Evolutionary conservation across 2,329 filamentous ascomycete genomes (phyloP).

Genomic region (Aschersonia sp.): DNA sequence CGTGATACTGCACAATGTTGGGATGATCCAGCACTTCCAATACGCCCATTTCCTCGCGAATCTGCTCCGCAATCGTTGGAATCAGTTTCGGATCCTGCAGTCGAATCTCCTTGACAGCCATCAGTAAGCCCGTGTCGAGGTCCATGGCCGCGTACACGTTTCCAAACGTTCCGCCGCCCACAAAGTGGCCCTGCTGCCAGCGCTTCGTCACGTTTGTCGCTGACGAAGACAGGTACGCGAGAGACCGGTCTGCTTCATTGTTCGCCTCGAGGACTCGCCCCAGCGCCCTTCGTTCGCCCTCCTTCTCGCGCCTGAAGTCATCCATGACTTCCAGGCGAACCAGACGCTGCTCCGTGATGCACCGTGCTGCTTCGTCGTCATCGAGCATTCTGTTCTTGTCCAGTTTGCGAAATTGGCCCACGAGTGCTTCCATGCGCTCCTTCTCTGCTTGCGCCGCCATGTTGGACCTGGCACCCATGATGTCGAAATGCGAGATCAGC

Average conservation of each 20-base stretch:
- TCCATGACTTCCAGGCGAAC: slow-evolving; percentile 64
- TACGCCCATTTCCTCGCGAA: slow-evolving; percentile 93
- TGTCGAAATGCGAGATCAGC: slow-evolving; percentile 95
- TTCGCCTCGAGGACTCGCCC: slow-evolving; percentile 86
- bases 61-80: slow-evolving; percentile 83
- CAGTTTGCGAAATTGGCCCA: slow-evolving; percentile 60
- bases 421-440: slow-evolving; percentile 67
- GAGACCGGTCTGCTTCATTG: slow-evolving; percentile 87
- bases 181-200: slow-evolving; percentile 98
- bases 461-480: slow-evolving; percentile 91
- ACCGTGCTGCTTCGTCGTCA: slow-evolving; percentile 70
- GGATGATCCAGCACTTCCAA: slow-evolving; percentile 91
- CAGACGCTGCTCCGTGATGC: slow-evolving; percentile 63
- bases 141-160: slow-evolving; percentile 97
- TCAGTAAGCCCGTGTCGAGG: slow-evolving; percentile 84
- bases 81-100: slow-evolving; percentile 94
- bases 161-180: slow-evolving; percentile 92
- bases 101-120: slow-evolving; percentile 98
- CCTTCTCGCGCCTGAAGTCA: slow-evolving; percentile 59
- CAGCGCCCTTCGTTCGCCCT: slow-evolving; percentile 73
- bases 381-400: slow-evolving; percentile 61
- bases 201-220: slow-evolving; percentile 90
- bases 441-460: slow-evolving; percentile 89
- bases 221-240: slow-evolving; percentile 85
- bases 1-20: slow-evolving; percentile 94